Conservation (phyloP, 352 stramenopile species). For the Phytophthora colocasiae region DNA sequence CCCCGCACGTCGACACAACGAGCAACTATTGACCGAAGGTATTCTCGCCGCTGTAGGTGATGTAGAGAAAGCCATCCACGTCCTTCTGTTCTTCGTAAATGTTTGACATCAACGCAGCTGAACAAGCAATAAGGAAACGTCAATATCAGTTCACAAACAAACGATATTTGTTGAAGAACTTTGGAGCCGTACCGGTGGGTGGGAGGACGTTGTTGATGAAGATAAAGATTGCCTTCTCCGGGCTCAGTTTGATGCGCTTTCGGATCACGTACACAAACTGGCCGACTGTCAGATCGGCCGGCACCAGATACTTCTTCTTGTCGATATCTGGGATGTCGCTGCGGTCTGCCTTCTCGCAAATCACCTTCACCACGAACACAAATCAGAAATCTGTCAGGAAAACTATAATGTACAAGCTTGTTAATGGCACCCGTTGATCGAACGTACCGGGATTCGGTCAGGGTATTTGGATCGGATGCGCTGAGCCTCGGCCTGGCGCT, state of each 20-base stretch:
- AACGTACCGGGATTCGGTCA: conserved; percentile 95
- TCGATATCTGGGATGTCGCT: conserved; percentile 99
- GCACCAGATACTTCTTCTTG: conserved; percentile 99
- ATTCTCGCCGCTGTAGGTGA: conserved; percentile 99
- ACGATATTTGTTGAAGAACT: not conserved
- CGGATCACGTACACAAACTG: conserved; percentile 99
- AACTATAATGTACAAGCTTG: not conserved
- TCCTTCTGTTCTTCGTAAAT: conserved; percentile 99
- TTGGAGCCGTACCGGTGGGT: conserved; percentile 82
- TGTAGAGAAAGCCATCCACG: conserved; percentile 99
- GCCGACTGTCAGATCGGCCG: conserved; percentile 96
- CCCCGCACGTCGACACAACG: conserved; percentile 14
- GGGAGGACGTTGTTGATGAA: conserved; percentile 99
- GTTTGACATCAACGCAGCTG: conserved; percentile 98
- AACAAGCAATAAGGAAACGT: conserved; percentile 8
- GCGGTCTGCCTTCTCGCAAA: conserved; percentile 95
- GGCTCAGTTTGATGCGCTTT: conserved; percentile 98
- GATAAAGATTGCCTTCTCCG: conserved; percentile 98
- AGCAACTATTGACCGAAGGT: conserved; percentile 94
- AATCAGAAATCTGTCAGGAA: conserved; percentile 6
- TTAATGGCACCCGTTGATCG: too few species aligned
- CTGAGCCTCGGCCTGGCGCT: conserved; percentile 97
- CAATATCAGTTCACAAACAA: conserved; percentile 11
- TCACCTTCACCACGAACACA: conserved; percentile 57
- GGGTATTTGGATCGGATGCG: conserved; percentile 99